Evolutionary conservation across 2,329 filamentous ascomycete genomes (phyloP).

Genomic region (Aaosphaeria pasadenensis): DNA sequence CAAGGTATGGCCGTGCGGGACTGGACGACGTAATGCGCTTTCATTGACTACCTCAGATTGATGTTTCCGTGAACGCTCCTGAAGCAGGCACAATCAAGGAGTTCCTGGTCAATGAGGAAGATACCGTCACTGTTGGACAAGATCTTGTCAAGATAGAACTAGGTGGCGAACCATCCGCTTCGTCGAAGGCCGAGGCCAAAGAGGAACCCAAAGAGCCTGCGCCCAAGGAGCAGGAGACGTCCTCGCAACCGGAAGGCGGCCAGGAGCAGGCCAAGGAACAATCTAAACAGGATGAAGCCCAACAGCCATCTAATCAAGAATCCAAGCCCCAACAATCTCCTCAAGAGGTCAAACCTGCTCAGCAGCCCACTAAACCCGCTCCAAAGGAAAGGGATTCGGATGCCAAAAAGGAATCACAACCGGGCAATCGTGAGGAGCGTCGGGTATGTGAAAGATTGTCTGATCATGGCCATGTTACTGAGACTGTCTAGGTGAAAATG

Average conservation of each 20-base stretch:
- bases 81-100: constrained; percentile 89
- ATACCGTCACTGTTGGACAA: constrained; percentile 92
- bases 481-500: constrained; percentile 85
- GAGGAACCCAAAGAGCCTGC: constrained; percentile 61
- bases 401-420: constrained; percentile 37
- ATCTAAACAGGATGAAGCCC: constrained; percentile 28
- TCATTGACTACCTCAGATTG: constrained; percentile 64
- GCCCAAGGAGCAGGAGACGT: constrained; percentile 55
- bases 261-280: constrained; percentile 42
- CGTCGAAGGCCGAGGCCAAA: constrained; percentile 53
- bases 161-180: constrained; percentile 52
- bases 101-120: constrained; percentile 86
- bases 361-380: constrained; percentile 32
- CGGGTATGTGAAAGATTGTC: constrained; percentile 61
- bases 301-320: constrained; percentile 30
- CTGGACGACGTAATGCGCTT: background rate
- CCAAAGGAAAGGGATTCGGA: constrained; percentile 37
- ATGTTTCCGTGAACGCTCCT: constrained; percentile 93
- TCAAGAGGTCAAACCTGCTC: constrained; percentile 39
- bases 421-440: constrained; percentile 81
- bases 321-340: constrained; percentile 34
- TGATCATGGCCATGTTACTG: constrained; percentile 2
- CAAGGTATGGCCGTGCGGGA: constrained; percentile 62
- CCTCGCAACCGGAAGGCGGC: constrained; percentile 52
- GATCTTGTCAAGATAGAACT: constrained; percentile 82